phyloP scores from a whole-genome alignment of 495 filamentous ascomycete species.

The Aspergillus indologenus region DNA sequence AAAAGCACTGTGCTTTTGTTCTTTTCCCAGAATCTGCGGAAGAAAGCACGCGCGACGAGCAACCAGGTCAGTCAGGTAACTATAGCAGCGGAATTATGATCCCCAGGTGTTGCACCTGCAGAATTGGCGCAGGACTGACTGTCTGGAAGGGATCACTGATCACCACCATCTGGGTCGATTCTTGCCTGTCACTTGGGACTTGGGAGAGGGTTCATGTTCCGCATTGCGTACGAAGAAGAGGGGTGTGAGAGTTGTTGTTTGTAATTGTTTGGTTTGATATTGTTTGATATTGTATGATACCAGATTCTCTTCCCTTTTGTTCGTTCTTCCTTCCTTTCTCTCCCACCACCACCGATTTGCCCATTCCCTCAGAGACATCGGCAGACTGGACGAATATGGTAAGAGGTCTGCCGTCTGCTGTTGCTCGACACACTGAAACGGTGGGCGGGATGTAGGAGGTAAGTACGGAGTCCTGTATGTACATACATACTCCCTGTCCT shows the following conservation, averaged over 20 bases:
- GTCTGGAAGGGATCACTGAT: slow-evolving; percentile 11
- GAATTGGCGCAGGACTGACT: slow-evolving; percentile 24
- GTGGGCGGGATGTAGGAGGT: background rate
- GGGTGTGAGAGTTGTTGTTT: background rate
- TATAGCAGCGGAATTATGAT: slow-evolving; percentile 10
- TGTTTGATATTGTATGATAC: too few species aligned
- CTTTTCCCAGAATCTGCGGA: background rate
- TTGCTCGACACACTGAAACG: background rate
- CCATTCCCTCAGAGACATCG: too few species aligned
- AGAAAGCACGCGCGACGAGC: slow-evolving; percentile 1
- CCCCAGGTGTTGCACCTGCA: slow-evolving; percentile 25
- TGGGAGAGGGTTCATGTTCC: background rate
- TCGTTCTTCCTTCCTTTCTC: background rate
- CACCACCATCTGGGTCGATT: background rate
- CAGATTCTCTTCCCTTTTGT: too few species aligned
- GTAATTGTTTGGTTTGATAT: too few species aligned
- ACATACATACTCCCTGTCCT: too few species aligned
- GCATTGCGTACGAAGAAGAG: background rate
- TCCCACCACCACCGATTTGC: too few species aligned
- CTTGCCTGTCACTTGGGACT: slow-evolving; percentile 8
- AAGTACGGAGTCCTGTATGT: background rate
- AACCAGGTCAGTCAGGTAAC: background rate
- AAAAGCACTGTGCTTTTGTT: background rate
- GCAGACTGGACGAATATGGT: background rate
- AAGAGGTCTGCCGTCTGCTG: background rate